A percentile compares a stretch with the other conserved stretches of the same genome.
Conservation (phyloP, 2,329 filamentous ascomycete species). For the Byssochlamys sp. region DNA sequence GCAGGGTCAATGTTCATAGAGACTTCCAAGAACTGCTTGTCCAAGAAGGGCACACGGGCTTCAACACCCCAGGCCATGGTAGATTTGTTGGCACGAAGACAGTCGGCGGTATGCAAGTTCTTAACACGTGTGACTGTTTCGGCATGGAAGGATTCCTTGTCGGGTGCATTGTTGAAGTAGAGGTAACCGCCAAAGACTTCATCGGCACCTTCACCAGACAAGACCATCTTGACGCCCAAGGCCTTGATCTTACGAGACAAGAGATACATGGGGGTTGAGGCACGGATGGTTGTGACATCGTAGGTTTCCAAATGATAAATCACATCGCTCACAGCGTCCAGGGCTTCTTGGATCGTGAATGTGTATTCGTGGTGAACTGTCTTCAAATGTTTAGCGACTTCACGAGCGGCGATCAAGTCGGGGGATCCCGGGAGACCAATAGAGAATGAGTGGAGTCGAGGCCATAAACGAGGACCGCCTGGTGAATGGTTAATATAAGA, state of each 20-base stretch:
- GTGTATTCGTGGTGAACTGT: conserved; percentile 98
- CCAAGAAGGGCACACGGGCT: conserved; percentile 92
- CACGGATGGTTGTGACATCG: conserved; percentile 95
- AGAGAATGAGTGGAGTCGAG: conserved; percentile 96
- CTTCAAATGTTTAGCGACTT: conserved; percentile 91
- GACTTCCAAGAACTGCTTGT: conserved; percentile 90
- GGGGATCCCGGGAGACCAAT: conserved; percentile 89
- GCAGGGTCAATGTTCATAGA: conserved; percentile 87
- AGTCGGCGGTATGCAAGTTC: conserved; percentile 93
- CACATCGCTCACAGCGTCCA: conserved; percentile 92
- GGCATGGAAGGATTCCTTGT: conserved; percentile 85
- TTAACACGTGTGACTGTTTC: conserved; percentile 91
- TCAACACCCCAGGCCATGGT: conserved; percentile 96
- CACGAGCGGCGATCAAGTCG: conserved; percentile 79
- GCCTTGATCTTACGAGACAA: conserved; percentile 98
- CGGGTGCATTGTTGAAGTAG: conserved; percentile 91
- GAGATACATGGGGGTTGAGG: conserved; percentile 97
- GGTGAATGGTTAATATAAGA: conserved; percentile 78
- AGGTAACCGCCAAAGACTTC: conserved; percentile 98
- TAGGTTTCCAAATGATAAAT: conserved; percentile 97
- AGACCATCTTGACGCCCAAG: conserved; percentile 98
- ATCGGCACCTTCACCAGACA: conserved; percentile 91
- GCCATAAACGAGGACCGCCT: conserved; percentile 83
- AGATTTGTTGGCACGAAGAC: conserved; percentile 96
- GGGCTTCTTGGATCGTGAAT: conserved; percentile 92